These are phyloP conservation scores for Jaenimonas drosophilae DNA, from an alignment of 208 protist species.

Conservation along the genomic window DNA sequence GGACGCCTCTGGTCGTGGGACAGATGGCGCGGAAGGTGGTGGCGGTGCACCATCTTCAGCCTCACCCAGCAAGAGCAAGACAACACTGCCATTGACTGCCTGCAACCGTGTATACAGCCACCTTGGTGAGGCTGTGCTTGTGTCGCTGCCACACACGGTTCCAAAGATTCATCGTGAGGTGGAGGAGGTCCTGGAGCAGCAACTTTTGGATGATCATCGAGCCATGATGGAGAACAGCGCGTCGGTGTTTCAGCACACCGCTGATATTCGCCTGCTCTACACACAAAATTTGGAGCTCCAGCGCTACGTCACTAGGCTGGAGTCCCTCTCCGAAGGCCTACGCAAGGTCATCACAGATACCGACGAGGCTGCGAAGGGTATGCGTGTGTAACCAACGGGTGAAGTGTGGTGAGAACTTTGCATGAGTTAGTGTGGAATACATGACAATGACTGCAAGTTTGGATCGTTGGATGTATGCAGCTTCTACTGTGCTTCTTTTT, in stretches of 20 bases:
- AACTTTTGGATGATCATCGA: slow-evolving; percentile 47
- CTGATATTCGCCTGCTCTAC: slow-evolving; percentile 33
- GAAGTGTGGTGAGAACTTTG: too few species aligned
- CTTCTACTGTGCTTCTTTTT: too few species aligned
- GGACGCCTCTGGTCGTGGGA: neutral
- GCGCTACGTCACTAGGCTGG: slow-evolving; percentile 21
- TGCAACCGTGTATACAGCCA: slow-evolving; percentile 47
- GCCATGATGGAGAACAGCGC: slow-evolving; percentile 50
- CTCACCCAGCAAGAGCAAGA: neutral
- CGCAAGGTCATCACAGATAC: slow-evolving; percentile 23
- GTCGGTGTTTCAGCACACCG: slow-evolving; percentile 20
- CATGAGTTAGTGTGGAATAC: too few species aligned
- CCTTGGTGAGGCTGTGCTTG: slow-evolving; percentile 37
- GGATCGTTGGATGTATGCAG: too few species aligned
- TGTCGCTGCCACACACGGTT: slow-evolving; percentile 28
- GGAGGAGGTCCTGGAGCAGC: slow-evolving; percentile 63
- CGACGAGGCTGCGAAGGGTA: too few species aligned
- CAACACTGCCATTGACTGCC: neutral
- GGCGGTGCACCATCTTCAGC: neutral
- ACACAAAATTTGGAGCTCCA: slow-evolving; percentile 48
- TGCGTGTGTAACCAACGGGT: slow-evolving; percentile 4
- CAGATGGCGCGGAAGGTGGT: neutral
- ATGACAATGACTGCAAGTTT: too few species aligned
- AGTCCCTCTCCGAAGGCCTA: slow-evolving; percentile 19
- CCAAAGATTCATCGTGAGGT: slow-evolving; percentile 43